Conservation (phyloP, 805 yeast species). For the Zygosaccharomyces rouxii region DNA sequence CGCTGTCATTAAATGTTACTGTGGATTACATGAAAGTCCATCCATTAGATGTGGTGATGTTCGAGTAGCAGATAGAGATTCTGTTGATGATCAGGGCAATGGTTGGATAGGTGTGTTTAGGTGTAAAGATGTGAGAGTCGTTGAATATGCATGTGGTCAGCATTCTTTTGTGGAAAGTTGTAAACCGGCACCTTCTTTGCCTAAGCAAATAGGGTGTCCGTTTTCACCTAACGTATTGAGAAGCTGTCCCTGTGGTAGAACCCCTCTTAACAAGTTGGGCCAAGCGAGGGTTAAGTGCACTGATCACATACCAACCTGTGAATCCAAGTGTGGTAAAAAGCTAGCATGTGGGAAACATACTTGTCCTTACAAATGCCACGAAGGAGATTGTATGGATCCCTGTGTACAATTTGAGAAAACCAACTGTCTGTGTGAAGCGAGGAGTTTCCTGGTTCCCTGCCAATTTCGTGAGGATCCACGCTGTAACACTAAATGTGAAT, state of each 20-base stretch:
- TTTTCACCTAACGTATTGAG: conserved; percentile 54
- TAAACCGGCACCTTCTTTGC: conserved; percentile 29
- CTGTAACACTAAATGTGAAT: conserved; percentile 70
- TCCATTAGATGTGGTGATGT: conserved; percentile 42
- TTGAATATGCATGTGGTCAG: conserved; percentile 57
- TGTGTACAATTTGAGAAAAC: conserved; percentile 52
- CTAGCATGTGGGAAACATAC: conserved; percentile 68
- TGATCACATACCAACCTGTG: conserved; percentile 79
- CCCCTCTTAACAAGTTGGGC: conserved; percentile 39
- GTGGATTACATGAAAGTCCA: conserved; percentile 53
- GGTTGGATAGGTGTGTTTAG: conserved; percentile 50
- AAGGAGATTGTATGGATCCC: conserved; percentile 64
- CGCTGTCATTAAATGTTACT: conserved; percentile 55
- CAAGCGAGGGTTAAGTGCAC: conserved; percentile 54
- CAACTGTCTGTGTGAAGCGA: conserved; percentile 60
- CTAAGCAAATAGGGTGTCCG: conserved; percentile 47
- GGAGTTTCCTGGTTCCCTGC: conserved; percentile 61
- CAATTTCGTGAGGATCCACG: conserved; percentile 51
- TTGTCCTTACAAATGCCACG: conserved; percentile 70
- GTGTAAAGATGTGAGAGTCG: conserved; percentile 44
- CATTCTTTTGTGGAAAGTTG: conserved; percentile 53
- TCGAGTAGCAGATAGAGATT: conserved; percentile 37
- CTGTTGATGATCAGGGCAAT: conserved; percentile 25
- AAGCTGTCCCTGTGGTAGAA: conserved; percentile 79
- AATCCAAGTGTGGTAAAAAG: conserved; percentile 53